A percentile compares a stretch with the other conserved stretches of the same genome.
These are phyloP conservation scores for Amanita brunnescens DNA, from an alignment of 768 basidiomycete species.

Conservation along the genomic window DNA sequence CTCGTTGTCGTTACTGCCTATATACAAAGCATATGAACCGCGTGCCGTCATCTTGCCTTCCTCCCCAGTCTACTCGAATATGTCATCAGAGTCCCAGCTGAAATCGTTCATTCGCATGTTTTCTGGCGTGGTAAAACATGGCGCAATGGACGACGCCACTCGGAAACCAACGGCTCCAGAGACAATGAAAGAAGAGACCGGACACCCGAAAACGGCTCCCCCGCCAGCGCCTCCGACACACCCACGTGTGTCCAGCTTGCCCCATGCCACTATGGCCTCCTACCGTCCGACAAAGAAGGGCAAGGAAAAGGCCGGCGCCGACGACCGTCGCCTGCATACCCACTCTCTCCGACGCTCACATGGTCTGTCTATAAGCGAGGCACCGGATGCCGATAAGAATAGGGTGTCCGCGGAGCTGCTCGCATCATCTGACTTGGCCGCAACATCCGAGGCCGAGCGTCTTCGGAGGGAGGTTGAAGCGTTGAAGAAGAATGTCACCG, in stretches of 20 bases:
- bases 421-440: slow-evolving; percentile 25
- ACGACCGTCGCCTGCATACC: background rate
- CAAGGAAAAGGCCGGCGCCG: background rate
- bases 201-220: background rate
- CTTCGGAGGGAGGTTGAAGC: slow-evolving; percentile 50
- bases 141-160: background rate
- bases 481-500: slow-evolving; percentile 39
- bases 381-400: slow-evolving; percentile 10
- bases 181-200: background rate
- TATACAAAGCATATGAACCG: background rate
- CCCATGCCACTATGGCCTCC: slow-evolving; percentile 3
- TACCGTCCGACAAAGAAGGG: slow-evolving; percentile 1
- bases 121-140: background rate
- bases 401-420: slow-evolving; percentile 12
- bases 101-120: slow-evolving; percentile 3
- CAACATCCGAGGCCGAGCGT: slow-evolving; percentile 41
- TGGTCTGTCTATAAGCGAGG: slow-evolving; percentile 1
- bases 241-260: background rate
- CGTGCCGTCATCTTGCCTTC: background rate
- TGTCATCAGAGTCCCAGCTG: slow-evolving; percentile 3
- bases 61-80: background rate
- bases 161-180: background rate
- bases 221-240: background rate
- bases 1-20: background rate
- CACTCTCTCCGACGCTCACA: slow-evolving; percentile 11